Evolutionary conservation across 2,329 filamentous ascomycete species (phyloP).

Genomic region (Trichoderma guizhouense): DNA sequence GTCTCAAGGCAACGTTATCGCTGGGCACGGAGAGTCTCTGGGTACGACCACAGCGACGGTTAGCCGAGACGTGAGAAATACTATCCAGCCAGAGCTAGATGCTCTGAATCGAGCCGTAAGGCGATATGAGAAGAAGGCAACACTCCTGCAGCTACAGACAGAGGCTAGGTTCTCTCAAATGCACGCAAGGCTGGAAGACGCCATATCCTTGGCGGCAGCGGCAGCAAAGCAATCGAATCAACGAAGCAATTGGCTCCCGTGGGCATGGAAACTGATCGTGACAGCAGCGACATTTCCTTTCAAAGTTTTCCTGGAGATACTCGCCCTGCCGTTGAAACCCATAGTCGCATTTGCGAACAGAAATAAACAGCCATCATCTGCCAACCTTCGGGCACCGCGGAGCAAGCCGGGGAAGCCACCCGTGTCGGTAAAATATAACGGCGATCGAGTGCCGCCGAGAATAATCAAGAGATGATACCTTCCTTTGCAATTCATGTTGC

Average conservation of each 20-base stretch:
- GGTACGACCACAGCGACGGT: slow-evolving; percentile 39
- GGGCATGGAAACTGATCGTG: slow-evolving; percentile 37
- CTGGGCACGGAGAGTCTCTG: slow-evolving; percentile 28
- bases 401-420: slow-evolving; percentile 15
- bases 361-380: slow-evolving; percentile 6
- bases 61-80: slow-evolving; percentile 58
- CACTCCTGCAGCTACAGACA: slow-evolving; percentile 69
- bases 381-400: background rate
- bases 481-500: background rate
- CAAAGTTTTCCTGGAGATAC: slow-evolving; percentile 36
- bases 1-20: slow-evolving; percentile 25
- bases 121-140: slow-evolving; percentile 85
- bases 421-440: slow-evolving; percentile 13
- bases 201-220: slow-evolving; percentile 74
- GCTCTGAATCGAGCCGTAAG: slow-evolving; percentile 84
- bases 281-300: slow-evolving; percentile 41
- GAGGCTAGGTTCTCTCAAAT: slow-evolving; percentile 71
- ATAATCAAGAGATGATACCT: slow-evolving; percentile 18
- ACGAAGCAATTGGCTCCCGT: slow-evolving; percentile 36
- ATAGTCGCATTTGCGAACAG: slow-evolving; percentile 17
- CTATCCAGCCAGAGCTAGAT: slow-evolving; percentile 77
- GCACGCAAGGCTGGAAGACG: slow-evolving; percentile 70
- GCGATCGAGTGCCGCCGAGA: slow-evolving; percentile 19
- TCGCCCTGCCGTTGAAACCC: slow-evolving; percentile 42
- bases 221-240: slow-evolving; percentile 54